Evolutionary conservation across 1,284 basidiomycete species (phyloP).

Genomic region (Cryptococcus wingfieldii): DNA sequence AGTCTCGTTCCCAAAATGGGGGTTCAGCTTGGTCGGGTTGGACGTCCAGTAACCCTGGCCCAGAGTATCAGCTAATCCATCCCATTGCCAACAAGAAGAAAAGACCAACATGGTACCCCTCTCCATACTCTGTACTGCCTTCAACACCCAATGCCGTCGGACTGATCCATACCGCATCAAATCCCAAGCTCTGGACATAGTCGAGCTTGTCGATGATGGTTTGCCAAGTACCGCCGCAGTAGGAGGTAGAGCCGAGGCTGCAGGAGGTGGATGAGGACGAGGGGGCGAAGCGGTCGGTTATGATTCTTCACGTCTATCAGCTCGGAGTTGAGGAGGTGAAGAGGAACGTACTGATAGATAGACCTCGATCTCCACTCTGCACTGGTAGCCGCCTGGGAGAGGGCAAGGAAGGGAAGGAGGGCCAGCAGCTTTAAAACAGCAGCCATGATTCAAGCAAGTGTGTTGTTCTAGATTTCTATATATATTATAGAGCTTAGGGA

Average conservation of each 20-base stretch:
- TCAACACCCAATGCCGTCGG: constrained; percentile 53
- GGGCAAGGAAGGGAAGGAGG: constrained; percentile 14
- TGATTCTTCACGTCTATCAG: constrained; percentile 49
- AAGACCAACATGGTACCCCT: constrained; percentile 31
- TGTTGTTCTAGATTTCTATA: no score
- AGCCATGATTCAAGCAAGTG: constrained; percentile 2
- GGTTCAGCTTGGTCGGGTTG: constrained; percentile 61
- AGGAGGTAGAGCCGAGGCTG: constrained; percentile 53
- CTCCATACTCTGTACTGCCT: constrained; percentile 57
- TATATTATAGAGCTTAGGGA: no score
- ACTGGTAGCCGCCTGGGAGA: constrained; percentile 22
- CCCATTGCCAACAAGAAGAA: background rate
- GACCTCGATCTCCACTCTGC: constrained; percentile 33
- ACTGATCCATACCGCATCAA: constrained; percentile 59
- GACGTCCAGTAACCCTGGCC: constrained; percentile 47
- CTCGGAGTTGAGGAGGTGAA: background rate
- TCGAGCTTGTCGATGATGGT: constrained; percentile 65
- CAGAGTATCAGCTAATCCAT: background rate
- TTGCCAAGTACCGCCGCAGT: constrained; percentile 71
- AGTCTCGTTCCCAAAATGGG: constrained; percentile 60
- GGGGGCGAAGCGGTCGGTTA: constrained; percentile 68
- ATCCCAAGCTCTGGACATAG: constrained; percentile 69
- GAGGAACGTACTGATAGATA: constrained; percentile 31
- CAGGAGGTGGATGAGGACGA: constrained; percentile 56
- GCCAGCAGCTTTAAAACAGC: constrained; percentile 10